A percentile compares a stretch with the other conserved stretches of the same genome.
Evolutionary conservation across 2,329 filamentous ascomycete genomes (phyloP).

Genomic region (Phialocephala subalpina): DNA sequence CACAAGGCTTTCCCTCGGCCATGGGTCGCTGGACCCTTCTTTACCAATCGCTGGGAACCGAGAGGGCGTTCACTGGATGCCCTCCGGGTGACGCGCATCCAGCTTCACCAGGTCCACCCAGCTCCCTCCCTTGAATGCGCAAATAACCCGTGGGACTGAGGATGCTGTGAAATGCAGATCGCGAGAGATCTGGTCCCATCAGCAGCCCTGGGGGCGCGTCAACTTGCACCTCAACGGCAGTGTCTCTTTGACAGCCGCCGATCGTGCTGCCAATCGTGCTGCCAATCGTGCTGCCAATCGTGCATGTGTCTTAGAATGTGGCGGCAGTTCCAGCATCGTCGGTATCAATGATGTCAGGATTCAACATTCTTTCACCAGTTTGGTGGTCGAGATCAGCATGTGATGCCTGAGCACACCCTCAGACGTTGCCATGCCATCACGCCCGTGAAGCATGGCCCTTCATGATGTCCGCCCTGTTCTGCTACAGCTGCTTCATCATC

Average conservation of each 20-base stretch:
- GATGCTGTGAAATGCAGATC: neutral
- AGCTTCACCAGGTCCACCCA: neutral
- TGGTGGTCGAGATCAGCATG: neutral
- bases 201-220: neutral
- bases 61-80: neutral
- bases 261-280: neutral
- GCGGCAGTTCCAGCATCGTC: neutral
- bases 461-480: neutral
- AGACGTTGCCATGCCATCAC: neutral
- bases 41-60: neutral
- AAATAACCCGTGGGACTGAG: neutral
- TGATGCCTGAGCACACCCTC: neutral
- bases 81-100: neutral
- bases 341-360: constrained; percentile 10
- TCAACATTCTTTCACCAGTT: neutral
- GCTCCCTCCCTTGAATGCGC: neutral
- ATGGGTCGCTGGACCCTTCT: neutral
- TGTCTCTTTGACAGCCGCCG: neutral
- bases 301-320: too few species aligned
- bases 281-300: constrained; percentile 4
- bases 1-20: neutral
- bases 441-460: constrained; percentile 11
- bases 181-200: neutral
- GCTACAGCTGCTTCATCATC: constrained; percentile 9
- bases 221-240: neutral